Conservation (phyloP, 1,284 basidiomycete genomes). For the Stygiomarasmius scandens region DNA sequence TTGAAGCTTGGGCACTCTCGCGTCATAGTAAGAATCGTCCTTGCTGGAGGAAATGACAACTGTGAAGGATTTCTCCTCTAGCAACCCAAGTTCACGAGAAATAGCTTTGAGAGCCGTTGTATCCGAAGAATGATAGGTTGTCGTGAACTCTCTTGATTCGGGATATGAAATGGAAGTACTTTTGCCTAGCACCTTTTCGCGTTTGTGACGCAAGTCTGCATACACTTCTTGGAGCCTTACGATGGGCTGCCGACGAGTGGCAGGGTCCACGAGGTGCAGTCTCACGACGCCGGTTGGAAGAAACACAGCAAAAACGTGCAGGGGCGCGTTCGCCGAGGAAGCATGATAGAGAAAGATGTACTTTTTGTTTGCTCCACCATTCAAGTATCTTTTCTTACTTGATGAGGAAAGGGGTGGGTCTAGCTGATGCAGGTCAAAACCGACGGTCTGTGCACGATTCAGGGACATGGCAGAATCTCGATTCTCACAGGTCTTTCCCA, state of each 20-base stretch:
- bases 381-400: slow-evolving; percentile 70
- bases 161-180: slow-evolving; percentile 70
- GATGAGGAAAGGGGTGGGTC: slow-evolving; percentile 63
- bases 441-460: slow-evolving; percentile 81
- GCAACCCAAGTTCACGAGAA: slow-evolving; percentile 81
- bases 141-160: slow-evolving; percentile 68
- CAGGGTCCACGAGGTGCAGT: slow-evolving; percentile 90
- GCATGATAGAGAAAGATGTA: slow-evolving; percentile 95
- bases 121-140: slow-evolving; percentile 82
- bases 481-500: slow-evolving; percentile 84
- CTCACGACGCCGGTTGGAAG: slow-evolving; percentile 72
- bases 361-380: slow-evolving; percentile 73
- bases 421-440: slow-evolving; percentile 87
- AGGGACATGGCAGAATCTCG: slow-evolving; percentile 74
- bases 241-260: slow-evolving; percentile 82
- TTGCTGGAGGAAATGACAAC: slow-evolving; percentile 88
- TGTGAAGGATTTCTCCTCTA: slow-evolving; percentile 73
- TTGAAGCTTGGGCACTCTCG: slow-evolving; percentile 68
- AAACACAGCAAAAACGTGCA: slow-evolving; percentile 94
- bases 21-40: slow-evolving; percentile 85
- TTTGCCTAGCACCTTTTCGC: slow-evolving; percentile 41
- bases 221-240: slow-evolving; percentile 81
- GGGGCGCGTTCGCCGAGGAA: slow-evolving; percentile 67
- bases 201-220: slow-evolving; percentile 54
- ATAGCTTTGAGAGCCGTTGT: slow-evolving; percentile 84